phyloP scores from a whole-genome alignment of 2,329 filamentous ascomycete genomes.

The Trichoderma simmonsii region DNA sequence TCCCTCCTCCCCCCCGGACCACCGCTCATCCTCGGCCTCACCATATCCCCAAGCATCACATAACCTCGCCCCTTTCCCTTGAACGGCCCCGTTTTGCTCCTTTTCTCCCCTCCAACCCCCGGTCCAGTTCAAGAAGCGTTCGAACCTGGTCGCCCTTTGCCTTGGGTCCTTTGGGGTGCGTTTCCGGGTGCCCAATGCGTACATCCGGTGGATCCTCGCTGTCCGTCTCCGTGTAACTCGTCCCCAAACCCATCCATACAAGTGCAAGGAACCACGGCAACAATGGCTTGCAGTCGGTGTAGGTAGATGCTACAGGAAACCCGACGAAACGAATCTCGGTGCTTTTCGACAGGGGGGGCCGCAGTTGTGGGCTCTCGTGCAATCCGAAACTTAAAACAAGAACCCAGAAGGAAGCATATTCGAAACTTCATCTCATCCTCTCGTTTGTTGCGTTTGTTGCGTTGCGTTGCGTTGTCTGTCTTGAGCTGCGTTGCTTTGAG shows the following conservation, averaged over 20 bases:
- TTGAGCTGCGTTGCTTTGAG: background rate
- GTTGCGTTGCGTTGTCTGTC: background rate
- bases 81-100: background rate
- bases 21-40: constrained; percentile 17
- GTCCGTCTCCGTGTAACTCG: constrained; percentile 17
- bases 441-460: background rate
- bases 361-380: background rate
- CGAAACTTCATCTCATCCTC: background rate
- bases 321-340: constrained; percentile 11
- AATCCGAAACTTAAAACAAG: constrained; percentile 17
- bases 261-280: constrained; percentile 15
- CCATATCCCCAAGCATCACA: background rate
- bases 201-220: constrained; percentile 14
- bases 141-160: background rate
- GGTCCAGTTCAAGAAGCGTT: background rate
- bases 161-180: constrained; percentile 13
- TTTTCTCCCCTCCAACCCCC: background rate
- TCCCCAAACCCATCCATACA: constrained; percentile 16
- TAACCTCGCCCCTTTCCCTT: constrained; percentile 2
- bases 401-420: constrained; percentile 13
- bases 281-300: constrained; percentile 21
- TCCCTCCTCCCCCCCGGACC: background rate
- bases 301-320: constrained; percentile 7
- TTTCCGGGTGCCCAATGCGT: constrained; percentile 1
- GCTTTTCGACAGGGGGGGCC: constrained; percentile 3